Conservation (phyloP, 805 yeast species). For the Danielia oregonensis region DNA sequence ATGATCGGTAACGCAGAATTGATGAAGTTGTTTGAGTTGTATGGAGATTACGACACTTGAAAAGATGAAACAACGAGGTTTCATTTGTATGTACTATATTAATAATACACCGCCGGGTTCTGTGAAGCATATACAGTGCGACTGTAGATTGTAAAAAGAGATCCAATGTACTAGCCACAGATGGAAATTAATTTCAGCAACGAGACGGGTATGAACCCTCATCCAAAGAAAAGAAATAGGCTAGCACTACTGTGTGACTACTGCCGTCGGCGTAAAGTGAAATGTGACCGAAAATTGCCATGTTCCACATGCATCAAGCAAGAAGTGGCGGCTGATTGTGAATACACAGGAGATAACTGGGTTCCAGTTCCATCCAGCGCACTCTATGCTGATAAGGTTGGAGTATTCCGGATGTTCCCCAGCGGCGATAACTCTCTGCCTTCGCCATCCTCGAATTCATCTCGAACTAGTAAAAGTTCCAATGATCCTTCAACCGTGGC, state of each 20-base stretch:
- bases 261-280: conserved; percentile 35
- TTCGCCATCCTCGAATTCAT: neutral
- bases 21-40: conserved; percentile 31
- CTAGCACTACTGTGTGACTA: conserved; percentile 31
- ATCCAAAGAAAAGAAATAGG: conserved; percentile 21
- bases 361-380: conserved; percentile 1
- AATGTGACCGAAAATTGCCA: conserved; percentile 35
- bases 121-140: conserved; percentile 1
- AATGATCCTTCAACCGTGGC: no score
- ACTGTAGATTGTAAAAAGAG: neutral
- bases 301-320: conserved; percentile 30
- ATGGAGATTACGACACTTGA: conserved; percentile 29
- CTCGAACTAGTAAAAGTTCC: no score
- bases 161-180: conserved; percentile 1
- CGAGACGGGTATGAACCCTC: no score
- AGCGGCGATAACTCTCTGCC: conserved; percentile 1
- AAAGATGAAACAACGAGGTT: neutral
- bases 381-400: neutral
- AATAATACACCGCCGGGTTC: neutral
- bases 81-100: no score
- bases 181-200: neutral
- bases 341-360: conserved; percentile 19
- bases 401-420: conserved; percentile 4
- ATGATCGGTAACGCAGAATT: conserved; percentile 30
- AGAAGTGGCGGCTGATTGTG: conserved; percentile 21